Percentiles rank a stretch among this genome's conserved stretches.
phyloP scores from a whole-genome alignment of 352 stramenopile genomes.

The Phytophthora foliorum region DNA sequence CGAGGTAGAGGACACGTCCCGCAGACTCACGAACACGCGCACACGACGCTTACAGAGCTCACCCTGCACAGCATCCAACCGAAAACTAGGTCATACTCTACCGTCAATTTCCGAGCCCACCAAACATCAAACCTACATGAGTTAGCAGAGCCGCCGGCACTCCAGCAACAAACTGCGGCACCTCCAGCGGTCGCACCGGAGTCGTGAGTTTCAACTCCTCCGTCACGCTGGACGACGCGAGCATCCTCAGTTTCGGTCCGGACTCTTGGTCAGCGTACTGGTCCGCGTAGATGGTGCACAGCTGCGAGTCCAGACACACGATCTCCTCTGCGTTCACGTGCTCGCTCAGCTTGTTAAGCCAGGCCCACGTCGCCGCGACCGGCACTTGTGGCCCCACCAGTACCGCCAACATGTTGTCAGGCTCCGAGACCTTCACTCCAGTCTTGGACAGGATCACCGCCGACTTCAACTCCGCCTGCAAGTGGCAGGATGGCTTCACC shows the following conservation, averaged over 20 bases:
- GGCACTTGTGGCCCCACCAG: constrained; percentile 57
- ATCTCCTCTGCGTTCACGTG: constrained; percentile 57
- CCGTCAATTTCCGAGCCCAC: not conserved
- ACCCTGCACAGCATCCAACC: constrained; percentile 40
- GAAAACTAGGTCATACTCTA: constrained; percentile 7
- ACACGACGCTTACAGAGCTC: constrained; percentile 63
- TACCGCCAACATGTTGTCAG: constrained; percentile 51
- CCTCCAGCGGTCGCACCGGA: constrained; percentile 56
- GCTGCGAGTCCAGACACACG: constrained; percentile 70
- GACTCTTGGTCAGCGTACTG: constrained; percentile 31
- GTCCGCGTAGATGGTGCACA: constrained; percentile 66
- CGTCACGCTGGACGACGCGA: constrained; percentile 49
- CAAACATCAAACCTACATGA: constrained; percentile 41
- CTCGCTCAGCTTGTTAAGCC: constrained; percentile 50
- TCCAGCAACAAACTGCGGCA: constrained; percentile 64
- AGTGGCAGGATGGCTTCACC: constrained; percentile 35
- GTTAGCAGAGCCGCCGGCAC: constrained; percentile 68
- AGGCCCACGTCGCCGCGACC: constrained; percentile 54
- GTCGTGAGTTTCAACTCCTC: constrained; percentile 39
- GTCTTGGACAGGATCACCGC: constrained; percentile 56
- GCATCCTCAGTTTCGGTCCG: constrained; percentile 53
- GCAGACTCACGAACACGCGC: constrained; percentile 66
- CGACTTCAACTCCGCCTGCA: constrained; percentile 10
- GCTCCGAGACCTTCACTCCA: constrained; percentile 34
- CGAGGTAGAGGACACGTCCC: constrained; percentile 47